These are phyloP conservation scores for Annulohypoxylon nitens DNA, from an alignment of 495 filamentous ascomycete genomes.

Conservation along the genomic window DNA sequence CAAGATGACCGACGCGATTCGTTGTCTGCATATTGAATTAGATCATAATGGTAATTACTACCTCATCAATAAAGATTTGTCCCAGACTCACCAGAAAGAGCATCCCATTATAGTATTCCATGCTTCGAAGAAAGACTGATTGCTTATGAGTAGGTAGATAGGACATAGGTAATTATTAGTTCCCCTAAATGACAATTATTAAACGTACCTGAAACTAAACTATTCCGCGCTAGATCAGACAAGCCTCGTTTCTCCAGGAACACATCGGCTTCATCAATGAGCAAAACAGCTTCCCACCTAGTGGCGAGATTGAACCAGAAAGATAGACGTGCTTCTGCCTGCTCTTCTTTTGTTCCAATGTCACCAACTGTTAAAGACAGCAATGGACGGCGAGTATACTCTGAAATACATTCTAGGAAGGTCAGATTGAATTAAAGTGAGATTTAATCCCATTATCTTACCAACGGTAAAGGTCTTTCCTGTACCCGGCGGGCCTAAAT, in stretches of 20 bases:
- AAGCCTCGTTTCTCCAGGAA: neutral
- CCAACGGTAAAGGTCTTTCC: conserved; percentile 5
- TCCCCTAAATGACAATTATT: too few species aligned
- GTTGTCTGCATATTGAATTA: neutral
- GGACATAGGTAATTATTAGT: too few species aligned
- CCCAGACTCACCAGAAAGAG: neutral
- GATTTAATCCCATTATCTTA: too few species aligned
- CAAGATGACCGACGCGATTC: neutral
- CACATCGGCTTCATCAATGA: neutral
- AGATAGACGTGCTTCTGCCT: neutral
- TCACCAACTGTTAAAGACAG: neutral
- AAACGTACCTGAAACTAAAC: neutral
- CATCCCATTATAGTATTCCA: conserved; percentile 12
- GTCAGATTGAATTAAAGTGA: too few species aligned
- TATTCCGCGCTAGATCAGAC: conserved; percentile 3
- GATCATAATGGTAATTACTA: too few species aligned
- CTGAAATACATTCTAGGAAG: neutral
- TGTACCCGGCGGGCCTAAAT: neutral
- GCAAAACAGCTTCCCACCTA: neutral
- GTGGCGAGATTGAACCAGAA: neutral
- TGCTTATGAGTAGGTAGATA: too few species aligned
- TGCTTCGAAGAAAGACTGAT: neutral
- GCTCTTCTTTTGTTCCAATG: neutral
- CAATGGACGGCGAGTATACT: neutral
- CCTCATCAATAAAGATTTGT: too few species aligned